phyloP scores from a whole-genome alignment of 768 basidiomycete genomes.

The Paxillus involutus region DNA sequence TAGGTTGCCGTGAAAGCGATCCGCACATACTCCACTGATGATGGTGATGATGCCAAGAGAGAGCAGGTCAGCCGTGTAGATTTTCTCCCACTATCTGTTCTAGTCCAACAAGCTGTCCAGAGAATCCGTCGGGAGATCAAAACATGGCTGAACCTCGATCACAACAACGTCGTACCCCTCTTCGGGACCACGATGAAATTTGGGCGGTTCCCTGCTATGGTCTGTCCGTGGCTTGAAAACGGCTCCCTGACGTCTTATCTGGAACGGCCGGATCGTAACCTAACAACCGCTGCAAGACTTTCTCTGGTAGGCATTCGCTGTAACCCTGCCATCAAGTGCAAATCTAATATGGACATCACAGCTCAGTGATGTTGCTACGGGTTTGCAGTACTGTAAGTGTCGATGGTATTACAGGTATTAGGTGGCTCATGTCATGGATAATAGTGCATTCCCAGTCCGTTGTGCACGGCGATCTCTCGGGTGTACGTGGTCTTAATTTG shows the following conservation, averaged over 20 bases:
- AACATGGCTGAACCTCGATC: slow-evolving; percentile 15
- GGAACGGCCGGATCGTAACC: background rate
- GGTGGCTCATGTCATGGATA: background rate
- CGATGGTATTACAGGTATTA: background rate
- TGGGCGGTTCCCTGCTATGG: slow-evolving; percentile 18
- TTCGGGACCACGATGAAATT: slow-evolving; percentile 15
- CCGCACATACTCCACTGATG: background rate
- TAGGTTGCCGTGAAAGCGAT: slow-evolving; percentile 2
- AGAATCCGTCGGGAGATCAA: slow-evolving; percentile 17
- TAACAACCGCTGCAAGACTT: background rate
- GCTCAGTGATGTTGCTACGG: slow-evolving; percentile 3
- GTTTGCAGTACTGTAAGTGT: slow-evolving; percentile 3
- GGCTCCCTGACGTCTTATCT: slow-evolving; percentile 15
- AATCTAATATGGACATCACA: background rate
- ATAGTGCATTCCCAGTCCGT: background rate
- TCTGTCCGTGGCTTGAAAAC: slow-evolving; percentile 21
- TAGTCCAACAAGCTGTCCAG: slow-evolving; percentile 1
- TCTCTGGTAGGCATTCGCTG: background rate
- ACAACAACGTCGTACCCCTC: slow-evolving; percentile 21
- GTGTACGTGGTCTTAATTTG: slow-evolving; percentile 6
- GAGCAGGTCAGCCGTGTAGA: background rate
- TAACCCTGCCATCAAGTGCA: no score
- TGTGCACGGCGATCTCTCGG: slow-evolving; percentile 2
- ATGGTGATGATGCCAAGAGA: background rate
- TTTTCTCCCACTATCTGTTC: background rate